Conservation (phyloP, 495 filamentous ascomycete genomes). For the Choiromyces venosus region DNA sequence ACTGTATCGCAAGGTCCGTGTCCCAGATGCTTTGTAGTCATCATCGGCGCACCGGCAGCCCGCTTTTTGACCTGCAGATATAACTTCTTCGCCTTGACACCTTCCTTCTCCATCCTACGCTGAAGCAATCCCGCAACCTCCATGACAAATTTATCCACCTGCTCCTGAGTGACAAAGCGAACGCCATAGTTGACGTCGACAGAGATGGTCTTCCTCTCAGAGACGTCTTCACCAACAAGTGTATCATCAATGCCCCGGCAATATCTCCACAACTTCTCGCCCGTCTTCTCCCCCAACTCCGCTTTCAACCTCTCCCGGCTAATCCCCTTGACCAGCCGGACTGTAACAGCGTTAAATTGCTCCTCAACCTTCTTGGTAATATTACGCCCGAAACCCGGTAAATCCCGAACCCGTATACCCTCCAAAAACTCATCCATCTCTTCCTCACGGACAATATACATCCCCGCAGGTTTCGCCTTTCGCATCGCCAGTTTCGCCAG, state of each 20-base stretch:
- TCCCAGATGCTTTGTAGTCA: constrained; percentile 89
- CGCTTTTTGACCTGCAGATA: constrained; percentile 91
- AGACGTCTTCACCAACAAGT: constrained; percentile 62
- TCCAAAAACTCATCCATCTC: constrained; percentile 70
- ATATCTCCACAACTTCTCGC: constrained; percentile 85
- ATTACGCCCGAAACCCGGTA: constrained; percentile 85
- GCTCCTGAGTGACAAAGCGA: constrained; percentile 78
- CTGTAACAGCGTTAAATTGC: constrained; percentile 65
- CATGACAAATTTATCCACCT: constrained; percentile 82
- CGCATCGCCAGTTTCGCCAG: constrained; percentile 83
- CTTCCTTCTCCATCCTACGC: constrained; percentile 69
- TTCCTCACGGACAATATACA: constrained; percentile 77
- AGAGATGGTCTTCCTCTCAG: constrained; percentile 79
- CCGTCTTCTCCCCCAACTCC: constrained; percentile 81
- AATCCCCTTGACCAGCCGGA: constrained; percentile 71
- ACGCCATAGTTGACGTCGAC: constrained; percentile 99
- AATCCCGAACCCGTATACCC: constrained; percentile 64
- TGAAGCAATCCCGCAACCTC: constrained; percentile 78
- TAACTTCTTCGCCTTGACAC: constrained; percentile 77
- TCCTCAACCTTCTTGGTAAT: constrained; percentile 79
- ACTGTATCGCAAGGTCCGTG: constrained; percentile 92
- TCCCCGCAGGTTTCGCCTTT: constrained; percentile 91
- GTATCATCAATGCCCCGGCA: constrained; percentile 78
- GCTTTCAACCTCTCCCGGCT: constrained; percentile 68
- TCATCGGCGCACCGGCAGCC: constrained; percentile 76